These are phyloP conservation scores for Sanghuangporus sanghuang DNA, from an alignment of 1,284 basidiomycete species.

Conservation along the genomic window DNA sequence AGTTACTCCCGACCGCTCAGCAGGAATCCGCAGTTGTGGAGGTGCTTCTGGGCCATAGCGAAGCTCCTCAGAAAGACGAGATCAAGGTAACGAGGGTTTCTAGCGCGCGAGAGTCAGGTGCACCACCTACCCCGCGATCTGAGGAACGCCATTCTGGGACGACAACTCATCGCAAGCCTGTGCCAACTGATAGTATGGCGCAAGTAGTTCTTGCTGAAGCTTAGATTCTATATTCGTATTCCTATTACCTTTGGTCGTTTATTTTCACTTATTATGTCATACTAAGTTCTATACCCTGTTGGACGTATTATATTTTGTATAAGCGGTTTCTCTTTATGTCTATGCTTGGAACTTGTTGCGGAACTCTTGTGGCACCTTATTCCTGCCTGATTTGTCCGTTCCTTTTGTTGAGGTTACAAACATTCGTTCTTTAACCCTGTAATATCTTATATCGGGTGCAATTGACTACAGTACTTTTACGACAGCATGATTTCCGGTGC, in stretches of 20 bases:
- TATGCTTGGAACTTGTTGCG: not conserved
- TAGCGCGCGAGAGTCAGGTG: not conserved
- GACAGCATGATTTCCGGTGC: not conserved
- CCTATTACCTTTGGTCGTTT: not conserved
- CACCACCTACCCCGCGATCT: conserved; percentile 11
- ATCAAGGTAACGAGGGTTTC: not conserved
- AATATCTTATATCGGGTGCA: too few relatives aligned
- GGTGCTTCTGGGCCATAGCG: conserved; percentile 10
- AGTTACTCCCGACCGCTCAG: not conserved
- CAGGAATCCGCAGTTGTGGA: conserved; percentile 15
- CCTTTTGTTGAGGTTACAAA: not conserved
- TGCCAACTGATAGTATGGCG: not conserved
- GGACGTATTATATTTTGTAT: not conserved
- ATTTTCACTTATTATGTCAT: conserved; percentile 11
- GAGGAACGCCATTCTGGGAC: conserved; percentile 2
- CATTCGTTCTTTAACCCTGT: not conserved
- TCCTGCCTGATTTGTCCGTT: not conserved
- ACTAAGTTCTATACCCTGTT: conserved; percentile 1
- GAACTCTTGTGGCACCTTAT: not conserved
- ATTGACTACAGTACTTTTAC: too few relatives aligned
- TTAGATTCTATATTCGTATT: conserved; percentile 7
- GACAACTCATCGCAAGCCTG: conserved; percentile 8
- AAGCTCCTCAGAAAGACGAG: not conserved
- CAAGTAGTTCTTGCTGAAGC: conserved; percentile 14
- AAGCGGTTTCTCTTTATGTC: not conserved